Evolutionary conservation across 345 rosid genomes (phyloP), one percentile per base, ranked within the genome.

Genomic region (Hypericum androsaemum): DNA sequence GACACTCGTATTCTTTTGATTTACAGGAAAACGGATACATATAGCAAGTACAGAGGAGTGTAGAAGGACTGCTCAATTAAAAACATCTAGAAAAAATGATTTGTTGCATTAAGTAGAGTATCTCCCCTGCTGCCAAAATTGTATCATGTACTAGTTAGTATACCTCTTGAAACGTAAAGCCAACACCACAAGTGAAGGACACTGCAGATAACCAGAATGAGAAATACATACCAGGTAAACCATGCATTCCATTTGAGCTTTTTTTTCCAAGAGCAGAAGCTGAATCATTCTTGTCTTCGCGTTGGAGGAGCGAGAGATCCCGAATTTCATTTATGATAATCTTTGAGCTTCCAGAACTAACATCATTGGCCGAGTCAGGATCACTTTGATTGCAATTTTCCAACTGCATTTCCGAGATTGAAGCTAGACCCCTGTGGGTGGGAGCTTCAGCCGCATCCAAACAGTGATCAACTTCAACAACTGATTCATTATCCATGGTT

Each of bases 381-480:
- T 53, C 50, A 41, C 61, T 66, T 22, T 39, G 71, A 68, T 56
- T 61, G 68, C 61, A 52, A 41, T 72, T 73, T 67, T 73, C 76
- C 5, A 52, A 43, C 71, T 81, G 88, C 56, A 73, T 85, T 77
- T 83, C 97, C 60, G 88, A 75, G 64, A 64, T 70, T 59, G 75
- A 64, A n/a, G 67, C 74, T 59, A 80, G 68, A 53, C 71, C 63
- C 60, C 62, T 63, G 22, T 57, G 76, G 35, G 46, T 51, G 16
- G 71, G 61, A 65, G 68, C 71, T 61, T 77, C 84, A 7, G 46
- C 54, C 42, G 55, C 70, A 60, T 65, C 75, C 35, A 63, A 55
- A 57, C 61, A 74, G 58, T 53, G 52, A 42, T 72, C 68, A 50
- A 64, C 64, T 65, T 61, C 74, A 43, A 48, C 45, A 49, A 67